These are phyloP conservation scores for Eutypella sp. DNA, from an alignment of 2,329 filamentous ascomycete genomes.

Conservation along the genomic window DNA sequence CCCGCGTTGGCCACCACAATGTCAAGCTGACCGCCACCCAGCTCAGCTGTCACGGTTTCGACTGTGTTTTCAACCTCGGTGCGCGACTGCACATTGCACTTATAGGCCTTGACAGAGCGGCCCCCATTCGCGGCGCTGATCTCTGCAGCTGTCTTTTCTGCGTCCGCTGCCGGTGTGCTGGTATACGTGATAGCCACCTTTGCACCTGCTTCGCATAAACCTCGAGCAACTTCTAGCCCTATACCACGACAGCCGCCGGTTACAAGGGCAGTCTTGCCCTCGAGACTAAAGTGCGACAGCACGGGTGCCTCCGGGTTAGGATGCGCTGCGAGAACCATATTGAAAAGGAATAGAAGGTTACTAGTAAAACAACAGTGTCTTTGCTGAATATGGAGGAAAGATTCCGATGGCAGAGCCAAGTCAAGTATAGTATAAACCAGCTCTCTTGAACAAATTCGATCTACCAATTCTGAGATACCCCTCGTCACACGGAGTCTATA, in stretches of 20 bases:
- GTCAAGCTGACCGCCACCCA: conserved; percentile 32
- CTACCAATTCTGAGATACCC: no score
- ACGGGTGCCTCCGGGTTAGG: conserved; percentile 25
- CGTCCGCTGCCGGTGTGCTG: conserved; percentile 21
- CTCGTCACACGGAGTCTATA: no score
- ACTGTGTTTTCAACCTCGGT: conserved; percentile 26
- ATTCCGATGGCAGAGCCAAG: no score
- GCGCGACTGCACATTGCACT: conserved; percentile 30
- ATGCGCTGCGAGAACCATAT: conserved; percentile 25
- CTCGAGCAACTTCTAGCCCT: conserved; percentile 26
- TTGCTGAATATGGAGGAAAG: no score
- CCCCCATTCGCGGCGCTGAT: conserved; percentile 16
- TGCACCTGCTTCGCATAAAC: conserved; percentile 23
- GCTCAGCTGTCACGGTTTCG: conserved; percentile 29
- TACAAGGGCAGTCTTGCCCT: conserved; percentile 24
- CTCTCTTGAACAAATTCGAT: no score
- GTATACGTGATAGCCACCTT: conserved; percentile 28
- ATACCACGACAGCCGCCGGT: conserved; percentile 27
- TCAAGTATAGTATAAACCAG: no score
- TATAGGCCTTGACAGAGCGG: conserved; percentile 28
- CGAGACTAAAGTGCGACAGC: conserved; percentile 25
- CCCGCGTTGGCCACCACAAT: conserved; percentile 39
- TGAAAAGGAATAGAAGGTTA: no score
- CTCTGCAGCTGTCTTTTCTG: conserved; percentile 18
- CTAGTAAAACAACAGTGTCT: no score